Conservation (phyloP, 805 yeast genomes). For the Pichia californica region DNA sequence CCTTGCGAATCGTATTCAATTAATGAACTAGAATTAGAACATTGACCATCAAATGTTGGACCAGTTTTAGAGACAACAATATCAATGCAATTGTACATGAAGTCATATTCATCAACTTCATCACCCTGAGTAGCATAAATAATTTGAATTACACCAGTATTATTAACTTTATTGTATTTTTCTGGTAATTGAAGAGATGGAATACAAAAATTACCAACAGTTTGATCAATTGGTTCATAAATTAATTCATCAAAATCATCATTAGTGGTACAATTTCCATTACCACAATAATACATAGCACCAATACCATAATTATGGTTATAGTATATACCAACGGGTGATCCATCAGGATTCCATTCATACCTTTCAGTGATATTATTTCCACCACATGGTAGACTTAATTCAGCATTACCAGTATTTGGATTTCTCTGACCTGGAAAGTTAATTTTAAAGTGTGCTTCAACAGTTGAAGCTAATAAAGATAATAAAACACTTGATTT, state of each 20-base stretch:
- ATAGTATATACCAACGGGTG: constrained; percentile 23
- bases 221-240: constrained; percentile 21
- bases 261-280: constrained; percentile 15
- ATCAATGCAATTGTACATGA: constrained; percentile 28
- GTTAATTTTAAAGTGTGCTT: constrained; percentile 27
- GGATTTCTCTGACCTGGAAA: constrained; percentile 30
- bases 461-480: constrained; percentile 12
- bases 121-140: constrained; percentile 16
- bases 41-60: constrained; percentile 23
- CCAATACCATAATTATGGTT: constrained; percentile 21
- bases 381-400: constrained; percentile 28
- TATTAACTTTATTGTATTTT: constrained; percentile 16
- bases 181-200: constrained; percentile 24
- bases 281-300: constrained; percentile 25
- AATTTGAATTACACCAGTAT: constrained; percentile 27
- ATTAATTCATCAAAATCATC: constrained; percentile 21
- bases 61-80: constrained; percentile 23
- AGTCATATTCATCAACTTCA: constrained; percentile 15
- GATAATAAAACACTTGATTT: neutral
- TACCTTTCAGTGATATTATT: constrained; percentile 22
- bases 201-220: constrained; percentile 25
- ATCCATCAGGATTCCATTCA: constrained; percentile 28
- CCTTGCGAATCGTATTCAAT: constrained; percentile 4
- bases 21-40: constrained; percentile 18
- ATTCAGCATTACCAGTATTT: constrained; percentile 25